Percentiles rank a stretch among this genome's conserved stretches.
Evolutionary conservation across 441 rosid genomes (phyloP).

Genomic region (Croton laevigatus): DNA sequence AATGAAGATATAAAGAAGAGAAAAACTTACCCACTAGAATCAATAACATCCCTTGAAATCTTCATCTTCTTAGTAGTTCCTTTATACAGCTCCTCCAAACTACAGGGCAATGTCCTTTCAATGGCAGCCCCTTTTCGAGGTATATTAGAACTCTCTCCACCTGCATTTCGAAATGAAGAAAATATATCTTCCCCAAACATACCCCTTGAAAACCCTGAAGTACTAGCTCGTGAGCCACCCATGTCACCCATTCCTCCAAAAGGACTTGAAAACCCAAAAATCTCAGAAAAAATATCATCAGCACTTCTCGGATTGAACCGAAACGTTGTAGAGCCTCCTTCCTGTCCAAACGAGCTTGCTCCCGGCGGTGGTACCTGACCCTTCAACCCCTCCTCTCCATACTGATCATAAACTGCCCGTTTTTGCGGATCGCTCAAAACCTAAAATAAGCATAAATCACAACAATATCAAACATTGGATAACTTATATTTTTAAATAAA

Average conservation of each 20-base stretch:
- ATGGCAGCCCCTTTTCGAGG: slow-evolving; percentile 58
- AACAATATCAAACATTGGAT: background rate
- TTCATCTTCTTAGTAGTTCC: slow-evolving; percentile 82
- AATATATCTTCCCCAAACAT: slow-evolving; percentile 65
- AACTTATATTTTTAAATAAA: background rate
- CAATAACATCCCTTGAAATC: slow-evolving; percentile 68
- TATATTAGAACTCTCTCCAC: slow-evolving; percentile 45
- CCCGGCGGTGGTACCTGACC: slow-evolving; percentile 72
- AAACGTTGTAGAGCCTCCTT: slow-evolving; percentile 43
- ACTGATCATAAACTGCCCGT: slow-evolving; percentile 69
- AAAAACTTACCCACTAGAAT: slow-evolving; percentile 46
- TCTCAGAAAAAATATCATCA: slow-evolving; percentile 76
- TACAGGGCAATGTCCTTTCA: slow-evolving; percentile 60
- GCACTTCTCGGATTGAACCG: slow-evolving; percentile 67
- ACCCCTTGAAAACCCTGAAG: slow-evolving; percentile 46
- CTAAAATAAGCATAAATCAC: slow-evolving; percentile 25
- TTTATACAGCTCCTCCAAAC: slow-evolving; percentile 74
- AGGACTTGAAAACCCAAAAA: slow-evolving; percentile 63
- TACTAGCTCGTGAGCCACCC: slow-evolving; percentile 44
- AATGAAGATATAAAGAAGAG: background rate
- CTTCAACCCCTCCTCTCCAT: slow-evolving; percentile 81
- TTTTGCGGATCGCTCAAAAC: slow-evolving; percentile 82
- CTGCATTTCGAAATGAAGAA: slow-evolving; percentile 40
- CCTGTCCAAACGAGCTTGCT: slow-evolving; percentile 39
- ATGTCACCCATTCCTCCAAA: slow-evolving; percentile 52